Evolutionary conservation across 345 rosid genomes (phyloP), one percentile per base, ranked within the genome.

Genomic region (Gossypium thurberi): DNA sequence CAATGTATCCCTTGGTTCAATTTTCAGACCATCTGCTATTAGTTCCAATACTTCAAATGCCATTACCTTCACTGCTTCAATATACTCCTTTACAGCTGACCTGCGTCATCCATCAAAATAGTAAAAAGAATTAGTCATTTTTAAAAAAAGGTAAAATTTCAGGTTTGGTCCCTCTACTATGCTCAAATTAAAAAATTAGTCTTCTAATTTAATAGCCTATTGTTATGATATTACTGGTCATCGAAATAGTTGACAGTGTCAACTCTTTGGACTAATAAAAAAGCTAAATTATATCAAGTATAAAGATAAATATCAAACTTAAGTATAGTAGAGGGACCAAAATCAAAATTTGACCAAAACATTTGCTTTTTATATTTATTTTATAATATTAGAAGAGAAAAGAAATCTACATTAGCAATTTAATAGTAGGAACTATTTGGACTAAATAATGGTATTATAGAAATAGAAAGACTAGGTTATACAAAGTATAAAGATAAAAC

Each of bases 1-100:
- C 26, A 94, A 72, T 63, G 76, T 88, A 46, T 88, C 80, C 44
- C 82, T 83, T 59, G 80, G 80, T 68, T 80, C 85, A 48, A 91
- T 78, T 69, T 83, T 77, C 81, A 94, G 37, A 2, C 86, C 98
- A 20, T 90, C 96, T 0, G 97, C 96, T 80, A 91, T 67, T 79
- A 87, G 60, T 69, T 91, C 92, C 60, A 91, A 77, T 25, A 94
- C 70, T 82, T 87, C 88, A 68, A 83, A 89, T 73, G 96, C 83
- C 84, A 91, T 78, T 66, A 73, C 75, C 60, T 83, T 89, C 57
- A 87, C 81, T 52, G 90, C 89, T 18, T 77, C 73, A 77, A 90
- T 77, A 81, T 94, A 94, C 51, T 87, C 87, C 61, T 79, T 80
- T 83, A 87, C 78, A 0, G 87, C 86, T 40, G 81, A 82, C 66